Evolutionary conservation across 192 early-diverging fungal species (phyloP).

Genomic region (Pilobolus umbonatus): DNA sequence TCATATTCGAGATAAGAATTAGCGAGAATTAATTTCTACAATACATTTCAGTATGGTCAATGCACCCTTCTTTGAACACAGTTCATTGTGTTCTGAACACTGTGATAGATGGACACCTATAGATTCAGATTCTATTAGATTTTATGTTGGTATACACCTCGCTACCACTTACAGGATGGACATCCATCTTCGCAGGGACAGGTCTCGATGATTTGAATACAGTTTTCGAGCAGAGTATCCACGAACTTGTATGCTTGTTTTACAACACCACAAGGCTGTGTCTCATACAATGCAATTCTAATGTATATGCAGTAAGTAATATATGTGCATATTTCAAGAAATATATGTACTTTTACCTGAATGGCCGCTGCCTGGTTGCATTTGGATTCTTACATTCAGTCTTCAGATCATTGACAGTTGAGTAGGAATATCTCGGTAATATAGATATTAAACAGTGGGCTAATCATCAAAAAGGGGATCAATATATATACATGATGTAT

Average conservation of each 20-base stretch:
- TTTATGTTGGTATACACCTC: background rate
- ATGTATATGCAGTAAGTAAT: background rate
- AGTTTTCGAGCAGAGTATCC: conserved; percentile 29
- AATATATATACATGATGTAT: background rate
- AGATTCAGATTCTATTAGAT: no score
- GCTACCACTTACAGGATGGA: conserved; percentile 36
- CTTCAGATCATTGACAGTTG: conserved; percentile 28
- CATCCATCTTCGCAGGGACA: conserved; percentile 49
- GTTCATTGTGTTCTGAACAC: conserved; percentile 42
- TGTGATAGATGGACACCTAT: conserved; percentile 31
- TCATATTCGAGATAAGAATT: no score
- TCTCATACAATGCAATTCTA: conserved; percentile 47
- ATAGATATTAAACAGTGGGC: conserved; percentile 44
- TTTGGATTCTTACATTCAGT: conserved; percentile 52
- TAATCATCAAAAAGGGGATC: background rate
- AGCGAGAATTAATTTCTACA: no score
- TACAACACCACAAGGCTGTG: conserved; percentile 28
- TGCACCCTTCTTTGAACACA: conserved; percentile 45
- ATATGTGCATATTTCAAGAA: background rate
- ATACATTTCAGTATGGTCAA: conserved; percentile 42
- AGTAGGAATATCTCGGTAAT: conserved; percentile 31
- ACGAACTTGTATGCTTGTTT: conserved; percentile 38
- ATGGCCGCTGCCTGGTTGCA: conserved; percentile 40
- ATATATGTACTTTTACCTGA: conserved; percentile 21
- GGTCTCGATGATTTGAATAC: conserved; percentile 30